Evolutionary conservation across 2,329 filamentous ascomycete species (phyloP).

Genomic region (Colletotrichum abscissum): DNA sequence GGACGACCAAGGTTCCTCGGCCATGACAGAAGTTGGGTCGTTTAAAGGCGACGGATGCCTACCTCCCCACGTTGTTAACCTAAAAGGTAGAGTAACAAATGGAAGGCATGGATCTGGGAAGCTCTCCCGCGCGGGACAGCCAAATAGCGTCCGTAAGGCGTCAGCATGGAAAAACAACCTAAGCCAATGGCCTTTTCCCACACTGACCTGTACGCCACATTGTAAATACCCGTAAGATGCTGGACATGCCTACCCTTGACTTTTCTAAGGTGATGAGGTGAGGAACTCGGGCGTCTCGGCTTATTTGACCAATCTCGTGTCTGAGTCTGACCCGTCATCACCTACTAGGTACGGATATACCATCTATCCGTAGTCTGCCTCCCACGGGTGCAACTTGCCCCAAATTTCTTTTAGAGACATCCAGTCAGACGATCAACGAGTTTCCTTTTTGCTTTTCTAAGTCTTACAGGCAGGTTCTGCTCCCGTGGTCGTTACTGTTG

Average conservation of each 20-base stretch:
- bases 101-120: not conserved
- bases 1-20: not conserved
- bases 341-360: not conserved
- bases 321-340: conserved; percentile 9
- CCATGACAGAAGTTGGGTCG: not conserved
- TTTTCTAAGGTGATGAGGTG: not conserved
- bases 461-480: not conserved
- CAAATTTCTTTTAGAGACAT: not conserved
- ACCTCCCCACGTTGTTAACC: no score
- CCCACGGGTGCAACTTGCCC: not conserved
- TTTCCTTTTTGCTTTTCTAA: conserved; percentile 1
- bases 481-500: not conserved
- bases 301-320: not conserved
- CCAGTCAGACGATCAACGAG: not conserved
- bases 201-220: conserved; percentile 18
- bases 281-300: not conserved
- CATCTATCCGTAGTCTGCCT: not conserved
- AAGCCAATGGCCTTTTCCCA: not conserved
- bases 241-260: not conserved
- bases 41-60: not conserved
- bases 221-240: conserved; percentile 3
- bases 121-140: conserved; percentile 17
- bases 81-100: no score
- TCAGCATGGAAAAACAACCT: conserved; percentile 8
- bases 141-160: conserved; percentile 17